Base-by-base conservation (phyloP, 1,139 yeast genomes). In the Arxiozyma telluris region DNA sequence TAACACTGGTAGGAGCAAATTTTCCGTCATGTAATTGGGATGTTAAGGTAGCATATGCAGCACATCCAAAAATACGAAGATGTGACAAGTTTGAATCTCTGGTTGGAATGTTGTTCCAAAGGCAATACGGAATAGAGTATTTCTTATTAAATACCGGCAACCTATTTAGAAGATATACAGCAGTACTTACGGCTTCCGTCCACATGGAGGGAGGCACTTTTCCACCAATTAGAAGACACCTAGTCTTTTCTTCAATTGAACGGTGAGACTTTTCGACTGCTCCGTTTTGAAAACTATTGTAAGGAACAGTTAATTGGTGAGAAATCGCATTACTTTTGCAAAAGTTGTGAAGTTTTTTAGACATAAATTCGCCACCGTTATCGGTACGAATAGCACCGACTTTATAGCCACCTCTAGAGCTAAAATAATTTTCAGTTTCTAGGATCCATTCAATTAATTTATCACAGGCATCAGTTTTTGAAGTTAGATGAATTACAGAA, bases 271-370 rank as follows among this genome's bases (percentile, higher is more conserved):
- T 44, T 21, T 53, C 55, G 34, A 43, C 54, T n/a, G 42, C 54
- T n/a, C 55, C 54, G 27, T 54, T 54, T 39, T 54, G 55, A 34
- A 39, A 54, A 46, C 57, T 54, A 41, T 20, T 8, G 44, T 54
- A 38, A 1, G 57, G 55, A 11, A 48, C 45, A 22, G 55, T 54
- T 1, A 54, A 20, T 47, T 54, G 54, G 47, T 54, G 55, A 23
- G 34, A 22, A 34, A 54, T 52, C 1, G 50, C 54, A 15, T 39
- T 30, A 2, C 9, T 8, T 7, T 12, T 23, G n/a, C 47, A 49
- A 22, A 43, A 52, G 9, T 45, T 42, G 27, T 51, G 52, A 2
- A 54, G 21, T 9, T 4, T 22, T 6, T 22, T 18, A 20, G 45
- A 52, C 6, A 7, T 18, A 38, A 54, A 54, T 41, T 54, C 56